A percentile compares a stretch with the other conserved stretches of the same genome.
Conservation (phyloP, 345 rosid species). For the Euphorbia lathyris region DNA sequence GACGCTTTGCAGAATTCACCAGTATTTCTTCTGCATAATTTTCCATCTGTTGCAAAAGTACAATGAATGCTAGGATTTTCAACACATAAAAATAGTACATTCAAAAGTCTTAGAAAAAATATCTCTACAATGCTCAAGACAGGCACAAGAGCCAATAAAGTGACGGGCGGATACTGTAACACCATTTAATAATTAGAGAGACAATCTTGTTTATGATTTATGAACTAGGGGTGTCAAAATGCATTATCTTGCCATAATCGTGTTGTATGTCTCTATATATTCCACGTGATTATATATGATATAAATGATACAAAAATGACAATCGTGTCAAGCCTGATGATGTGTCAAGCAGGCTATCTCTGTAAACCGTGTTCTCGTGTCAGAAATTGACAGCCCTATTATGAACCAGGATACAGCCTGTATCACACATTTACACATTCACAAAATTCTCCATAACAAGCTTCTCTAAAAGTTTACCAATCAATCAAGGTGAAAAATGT, state of each 20-base stretch:
- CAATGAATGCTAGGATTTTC: not conserved
- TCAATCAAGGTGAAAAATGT: not conserved
- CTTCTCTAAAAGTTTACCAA: not conserved
- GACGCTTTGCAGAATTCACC: constrained; percentile 30
- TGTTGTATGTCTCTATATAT: too few species aligned
- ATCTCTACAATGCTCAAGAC: not conserved
- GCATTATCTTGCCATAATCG: too few species aligned
- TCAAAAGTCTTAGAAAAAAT: not conserved
- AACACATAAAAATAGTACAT: constrained; percentile 3
- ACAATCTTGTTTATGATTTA: not conserved
- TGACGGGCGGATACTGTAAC: too few species aligned
- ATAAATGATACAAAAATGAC: too few species aligned
- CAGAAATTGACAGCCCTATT: too few species aligned
- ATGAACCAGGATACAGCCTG: not conserved
- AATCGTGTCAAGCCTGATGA: too few species aligned
- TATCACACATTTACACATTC: not conserved
- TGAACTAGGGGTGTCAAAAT: too few species aligned
- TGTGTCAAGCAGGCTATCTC: too few species aligned
- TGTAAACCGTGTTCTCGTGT: too few species aligned
- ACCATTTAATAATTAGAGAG: not conserved
- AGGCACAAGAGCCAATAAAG: not conserved
- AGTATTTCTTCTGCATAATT: constrained; percentile 30
- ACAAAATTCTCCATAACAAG: not conserved
- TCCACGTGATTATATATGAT: too few species aligned
- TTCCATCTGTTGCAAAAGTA: constrained; percentile 40